phyloP scores from a whole-genome alignment of 208 protist genomes.

The Plasmodiophora brassicae region DNA sequence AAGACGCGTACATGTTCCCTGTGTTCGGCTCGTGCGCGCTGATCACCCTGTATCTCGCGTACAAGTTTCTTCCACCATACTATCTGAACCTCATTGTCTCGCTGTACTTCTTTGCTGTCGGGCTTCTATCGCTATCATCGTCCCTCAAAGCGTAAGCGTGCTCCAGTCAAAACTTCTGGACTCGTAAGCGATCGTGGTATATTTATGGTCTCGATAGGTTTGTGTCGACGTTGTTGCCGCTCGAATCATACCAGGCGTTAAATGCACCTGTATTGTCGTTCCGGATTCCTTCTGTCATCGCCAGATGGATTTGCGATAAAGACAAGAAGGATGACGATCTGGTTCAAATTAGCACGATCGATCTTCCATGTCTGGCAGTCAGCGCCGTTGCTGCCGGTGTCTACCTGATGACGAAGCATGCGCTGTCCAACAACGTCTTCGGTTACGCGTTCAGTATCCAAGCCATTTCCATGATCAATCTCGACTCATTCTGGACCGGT shows the following conservation, averaged over 20 bases:
- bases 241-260: background rate
- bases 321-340: constrained; percentile 31
- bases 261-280: background rate
- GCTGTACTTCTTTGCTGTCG: background rate
- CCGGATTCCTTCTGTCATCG: background rate
- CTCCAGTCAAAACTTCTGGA: background rate
- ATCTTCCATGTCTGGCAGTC: background rate
- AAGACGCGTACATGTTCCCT: constrained; percentile 13
- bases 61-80: background rate
- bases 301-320: background rate
- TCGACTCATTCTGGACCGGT: background rate
- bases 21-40: background rate
- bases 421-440: constrained; percentile 19
- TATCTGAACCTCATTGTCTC: background rate
- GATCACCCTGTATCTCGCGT: background rate
- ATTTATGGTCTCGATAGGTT: no score
- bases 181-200: background rate
- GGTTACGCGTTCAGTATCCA: constrained; percentile 4
- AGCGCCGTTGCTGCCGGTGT: background rate
- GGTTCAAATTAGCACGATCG: background rate
- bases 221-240: background rate
- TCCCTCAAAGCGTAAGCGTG: background rate
- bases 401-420: background rate
- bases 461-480: background rate
- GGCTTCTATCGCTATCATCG: background rate